Base-by-base conservation (phyloP, 169 alveolate genomes). In the Blepharisma undulans region DNA sequence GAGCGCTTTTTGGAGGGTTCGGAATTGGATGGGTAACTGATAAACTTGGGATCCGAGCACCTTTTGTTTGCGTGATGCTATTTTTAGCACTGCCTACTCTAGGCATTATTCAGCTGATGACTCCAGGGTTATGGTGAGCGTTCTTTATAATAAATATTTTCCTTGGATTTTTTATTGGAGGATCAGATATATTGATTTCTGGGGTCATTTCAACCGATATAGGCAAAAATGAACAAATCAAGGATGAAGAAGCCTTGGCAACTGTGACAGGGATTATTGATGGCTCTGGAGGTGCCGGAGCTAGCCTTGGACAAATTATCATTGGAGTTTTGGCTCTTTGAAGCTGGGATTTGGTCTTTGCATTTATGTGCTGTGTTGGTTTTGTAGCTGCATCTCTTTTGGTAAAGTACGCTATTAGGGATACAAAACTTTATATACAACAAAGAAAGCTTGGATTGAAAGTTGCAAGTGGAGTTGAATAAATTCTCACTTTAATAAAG, bases 21-120 rank as follows among this genome's bases (percentile, higher is more conserved):
- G 66, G 78, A 22, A 82, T 59, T 79, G 93, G 93, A 72, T 90
- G 61, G 60, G n/a, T 90, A 12, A 84, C 93, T 21, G 93, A 90
- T 60, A 59, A 60, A 60, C 33, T 81, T 33, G 80, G 72, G 27
- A 36, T 90, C 61, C 30, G 93, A 72, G 66, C 88, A 2, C 77
- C 91, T 7, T 25, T 48, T 29, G 92, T 90, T 7, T 33, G 30
- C 77, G 30, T 59, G 16, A 86, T 90, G 89, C 91, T 86, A n/a
- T 22, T 90, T 59, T 60, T 90, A 27, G 80, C 93, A 2, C 30
- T 90, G 8, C 91, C 91, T 22, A 33, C 72, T 21, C 36, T 86
- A 21, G 22, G 61, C 12, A 72, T 86, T 27, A n/a, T 71, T 12
- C 48, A 25, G 71, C 29, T 72, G 61, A 36, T 86, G 25, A 22